Conservation (phyloP, 1,284 basidiomycete genomes). For the Sanghuangporus baumii region DNA sequence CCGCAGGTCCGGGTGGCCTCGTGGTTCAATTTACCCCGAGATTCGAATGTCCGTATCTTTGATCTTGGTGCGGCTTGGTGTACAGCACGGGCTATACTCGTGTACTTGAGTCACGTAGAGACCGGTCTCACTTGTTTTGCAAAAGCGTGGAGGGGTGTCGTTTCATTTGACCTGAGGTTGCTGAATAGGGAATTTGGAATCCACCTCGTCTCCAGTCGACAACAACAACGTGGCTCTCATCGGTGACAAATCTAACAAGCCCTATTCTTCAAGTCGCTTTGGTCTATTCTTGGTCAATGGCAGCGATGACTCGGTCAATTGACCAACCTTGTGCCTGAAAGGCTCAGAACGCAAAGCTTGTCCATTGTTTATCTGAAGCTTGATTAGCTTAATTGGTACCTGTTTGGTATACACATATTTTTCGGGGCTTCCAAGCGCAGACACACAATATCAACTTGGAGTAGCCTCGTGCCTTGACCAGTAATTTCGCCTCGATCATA, state of each 20-base stretch:
- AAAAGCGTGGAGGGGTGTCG: background rate
- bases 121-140: background rate
- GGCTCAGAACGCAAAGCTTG: background rate
- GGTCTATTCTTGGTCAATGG: background rate
- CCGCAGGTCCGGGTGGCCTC: background rate
- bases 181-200: too few relatives aligned
- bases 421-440: background rate
- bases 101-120: background rate
- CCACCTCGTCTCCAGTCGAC: too few relatives aligned
- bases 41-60: background rate
- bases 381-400: background rate
- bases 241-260: background rate
- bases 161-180: background rate
- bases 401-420: background rate
- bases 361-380: background rate
- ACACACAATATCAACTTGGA: background rate
- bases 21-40: background rate
- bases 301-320: background rate
- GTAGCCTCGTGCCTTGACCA: background rate
- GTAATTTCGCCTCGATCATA: background rate
- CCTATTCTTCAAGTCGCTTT: background rate
- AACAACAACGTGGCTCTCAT: background rate
- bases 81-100: background rate
- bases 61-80: background rate
- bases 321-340: background rate